phyloP scores from a whole-genome alignment of 768 basidiomycete species.

The Austroboletus festivus region DNA sequence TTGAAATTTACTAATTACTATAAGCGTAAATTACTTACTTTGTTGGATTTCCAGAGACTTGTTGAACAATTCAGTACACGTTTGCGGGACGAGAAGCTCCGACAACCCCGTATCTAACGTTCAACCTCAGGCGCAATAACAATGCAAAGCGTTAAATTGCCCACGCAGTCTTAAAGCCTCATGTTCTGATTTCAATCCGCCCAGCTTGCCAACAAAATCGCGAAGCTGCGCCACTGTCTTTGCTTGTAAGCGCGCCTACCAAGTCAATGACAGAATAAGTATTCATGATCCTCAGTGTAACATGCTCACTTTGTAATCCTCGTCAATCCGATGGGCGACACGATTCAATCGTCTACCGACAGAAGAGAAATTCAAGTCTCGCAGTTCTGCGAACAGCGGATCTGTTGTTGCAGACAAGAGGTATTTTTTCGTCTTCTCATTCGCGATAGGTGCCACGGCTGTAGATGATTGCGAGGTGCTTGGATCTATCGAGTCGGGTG shows the following conservation, averaged over 20 bases:
- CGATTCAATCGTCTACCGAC: conserved; percentile 80
- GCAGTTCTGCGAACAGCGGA: conserved; percentile 74
- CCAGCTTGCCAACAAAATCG: conserved; percentile 93
- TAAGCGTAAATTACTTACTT: conserved; percentile 48
- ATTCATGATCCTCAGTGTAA: not conserved
- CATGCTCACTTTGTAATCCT: conserved; percentile 77
- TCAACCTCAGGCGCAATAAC: conserved; percentile 1
- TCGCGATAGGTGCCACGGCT: conserved; percentile 51
- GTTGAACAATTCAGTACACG: conserved; percentile 85
- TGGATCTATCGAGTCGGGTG: conserved; percentile 37
- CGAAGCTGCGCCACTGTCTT: conserved; percentile 89
- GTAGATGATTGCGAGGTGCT: conserved; percentile 42
- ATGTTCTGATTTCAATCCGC: conserved; percentile 89
- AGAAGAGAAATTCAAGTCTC: conserved; percentile 90
- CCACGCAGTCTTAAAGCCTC: conserved; percentile 84
- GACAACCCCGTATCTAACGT: conserved; percentile 84
- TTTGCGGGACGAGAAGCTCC: conserved; percentile 85
- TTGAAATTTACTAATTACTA: conserved; percentile 8
- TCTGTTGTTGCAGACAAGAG: conserved; percentile 77
- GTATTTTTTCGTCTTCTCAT: conserved; percentile 88
- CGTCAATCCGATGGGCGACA: conserved; percentile 81
- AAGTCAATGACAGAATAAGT: conserved; percentile 2
- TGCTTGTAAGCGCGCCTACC: conserved; percentile 75
- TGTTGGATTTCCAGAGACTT: conserved; percentile 93
- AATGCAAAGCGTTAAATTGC: conserved; percentile 26